Base-by-base conservation (phyloP, 176 grass and related monocot genomes). In the Pontederia crassipes region DNA sequence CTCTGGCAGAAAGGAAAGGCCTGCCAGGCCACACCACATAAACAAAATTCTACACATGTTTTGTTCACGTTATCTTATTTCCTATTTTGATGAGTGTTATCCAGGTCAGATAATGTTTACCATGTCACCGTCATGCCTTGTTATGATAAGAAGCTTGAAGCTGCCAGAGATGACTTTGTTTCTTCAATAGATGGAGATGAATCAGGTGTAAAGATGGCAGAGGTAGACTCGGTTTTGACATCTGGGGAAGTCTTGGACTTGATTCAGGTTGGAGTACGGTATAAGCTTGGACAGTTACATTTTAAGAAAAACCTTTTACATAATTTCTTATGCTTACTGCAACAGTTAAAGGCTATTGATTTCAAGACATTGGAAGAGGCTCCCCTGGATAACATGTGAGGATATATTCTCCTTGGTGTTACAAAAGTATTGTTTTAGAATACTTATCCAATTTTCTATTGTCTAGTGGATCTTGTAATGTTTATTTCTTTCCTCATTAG, bases 71-170 rank as follows among this genome's bases (percentile, higher is more conserved):
- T 4, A 40, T 40, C 32, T 40, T 4, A 40, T 40, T 40, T 40
- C 6, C 32, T 40, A 40, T 40, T 40, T 40, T 40, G 32, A 1
- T 65, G 10, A 17, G 46, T 67, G 47, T 68, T 51, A 8, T 67
- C 47, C 68, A 97, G 93, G 79, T 52, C 67, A 16, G 46, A 76
- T 64, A 67, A 92, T 76, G 65, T 88, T 26, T 92, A 97, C 65
- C 93, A 97, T 92, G 93, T 97, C 12, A 97, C 93, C 28, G 79
- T 97, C 57, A 97, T 97, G 93, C 93, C 93, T 55, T 97, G 93
- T 78, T 97, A 92, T 72, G 93, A 97, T 69, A 97, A 97, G 62
- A 97, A 97, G 49, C 84, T 97, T 57, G 93, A 97, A 82, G 93
- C 93, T 51, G 81, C 84, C 12, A 74, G 93, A 64, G 77, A 85